Conservation (phyloP, 2,329 filamentous ascomycete species). For the Ramichloridium luteum region DNA sequence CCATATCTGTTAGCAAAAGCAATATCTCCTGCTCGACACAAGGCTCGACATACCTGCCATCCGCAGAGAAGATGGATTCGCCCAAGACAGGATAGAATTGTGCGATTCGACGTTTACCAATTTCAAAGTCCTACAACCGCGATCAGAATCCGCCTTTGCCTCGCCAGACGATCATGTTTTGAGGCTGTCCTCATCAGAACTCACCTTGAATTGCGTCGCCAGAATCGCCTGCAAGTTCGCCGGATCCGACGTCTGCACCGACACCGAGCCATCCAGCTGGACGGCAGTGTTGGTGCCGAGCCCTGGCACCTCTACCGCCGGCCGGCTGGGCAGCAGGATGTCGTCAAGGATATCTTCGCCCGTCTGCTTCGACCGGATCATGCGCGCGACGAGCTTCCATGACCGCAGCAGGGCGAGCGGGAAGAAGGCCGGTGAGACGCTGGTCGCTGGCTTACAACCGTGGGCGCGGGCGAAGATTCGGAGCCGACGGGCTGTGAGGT, state of each 20-base stretch:
- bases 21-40: neutral
- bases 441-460: no score
- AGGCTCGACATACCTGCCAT: conserved; percentile 12
- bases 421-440: no score
- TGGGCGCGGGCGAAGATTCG: no score
- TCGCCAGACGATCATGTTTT: conserved; percentile 10
- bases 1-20: no score
- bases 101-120: conserved; percentile 12
- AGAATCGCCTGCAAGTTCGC: conserved; percentile 44
- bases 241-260: conserved; percentile 28
- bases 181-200: conserved; percentile 13
- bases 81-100: conserved; percentile 18
- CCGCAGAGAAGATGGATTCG: conserved; percentile 20
- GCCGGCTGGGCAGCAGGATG: no score
- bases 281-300: no score
- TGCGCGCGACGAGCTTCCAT: no score
- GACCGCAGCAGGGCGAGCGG: no score
- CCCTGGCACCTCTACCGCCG: no score
- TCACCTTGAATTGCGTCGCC: conserved; percentile 36
- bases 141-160: neutral
- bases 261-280: no score
- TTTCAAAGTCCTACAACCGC: conserved; percentile 30
- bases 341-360: conserved; percentile 10
- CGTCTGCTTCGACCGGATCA: conserved; percentile 2
- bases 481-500: no score